These are phyloP conservation scores for Penicillium waksmanii DNA, from an alignment of 495 filamentous ascomycete genomes.

Conservation along the genomic window DNA sequence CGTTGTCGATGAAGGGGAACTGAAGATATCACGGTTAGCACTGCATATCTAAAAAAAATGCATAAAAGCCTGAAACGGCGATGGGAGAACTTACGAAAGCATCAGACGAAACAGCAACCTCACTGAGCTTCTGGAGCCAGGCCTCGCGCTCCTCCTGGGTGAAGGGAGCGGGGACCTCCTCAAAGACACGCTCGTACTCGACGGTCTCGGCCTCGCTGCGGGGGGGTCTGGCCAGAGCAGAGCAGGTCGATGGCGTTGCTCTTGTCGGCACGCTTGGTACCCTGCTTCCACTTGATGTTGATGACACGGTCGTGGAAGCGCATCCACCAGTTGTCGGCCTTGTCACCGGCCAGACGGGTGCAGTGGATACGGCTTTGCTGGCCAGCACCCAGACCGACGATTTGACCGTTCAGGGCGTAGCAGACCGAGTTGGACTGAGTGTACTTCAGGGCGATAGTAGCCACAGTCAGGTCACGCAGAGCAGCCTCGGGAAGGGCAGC, in stretches of 20 bases:
- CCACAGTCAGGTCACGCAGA: slow-evolving; percentile 87
- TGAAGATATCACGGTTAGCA: slow-evolving; percentile 28
- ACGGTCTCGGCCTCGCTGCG: slow-evolving; percentile 75
- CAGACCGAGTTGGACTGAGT: slow-evolving; percentile 99
- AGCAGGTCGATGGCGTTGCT: slow-evolving; percentile 96
- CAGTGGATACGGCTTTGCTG: slow-evolving; percentile 98
- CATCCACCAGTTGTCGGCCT: slow-evolving; percentile 99
- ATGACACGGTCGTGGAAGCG: slow-evolving; percentile 89
- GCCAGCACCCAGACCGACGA: slow-evolving; percentile 92
- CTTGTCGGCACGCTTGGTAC: slow-evolving; percentile 94
- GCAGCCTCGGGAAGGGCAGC: slow-evolving; percentile 75
- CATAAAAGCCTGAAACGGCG: slow-evolving; percentile 6
- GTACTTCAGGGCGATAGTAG: slow-evolving; percentile 96
- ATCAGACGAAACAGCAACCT: slow-evolving; percentile 88
- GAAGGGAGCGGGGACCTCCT: slow-evolving; percentile 84
- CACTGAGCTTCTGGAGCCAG: slow-evolving; percentile 78
- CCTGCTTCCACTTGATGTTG: slow-evolving; percentile 92
- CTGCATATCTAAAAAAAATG: background rate
- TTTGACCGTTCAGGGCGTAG: slow-evolving; percentile 92
- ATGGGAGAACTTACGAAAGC: slow-evolving; percentile 76
- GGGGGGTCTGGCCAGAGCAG: slow-evolving; percentile 83
- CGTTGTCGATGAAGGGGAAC: slow-evolving; percentile 99
- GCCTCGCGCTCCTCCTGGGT: slow-evolving; percentile 79
- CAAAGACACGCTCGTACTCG: slow-evolving; percentile 86
- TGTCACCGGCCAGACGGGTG: slow-evolving; percentile 96